phyloP scores from a whole-genome alignment of 1,284 basidiomycete species.

The Ceratobasidium papillatum region DNA sequence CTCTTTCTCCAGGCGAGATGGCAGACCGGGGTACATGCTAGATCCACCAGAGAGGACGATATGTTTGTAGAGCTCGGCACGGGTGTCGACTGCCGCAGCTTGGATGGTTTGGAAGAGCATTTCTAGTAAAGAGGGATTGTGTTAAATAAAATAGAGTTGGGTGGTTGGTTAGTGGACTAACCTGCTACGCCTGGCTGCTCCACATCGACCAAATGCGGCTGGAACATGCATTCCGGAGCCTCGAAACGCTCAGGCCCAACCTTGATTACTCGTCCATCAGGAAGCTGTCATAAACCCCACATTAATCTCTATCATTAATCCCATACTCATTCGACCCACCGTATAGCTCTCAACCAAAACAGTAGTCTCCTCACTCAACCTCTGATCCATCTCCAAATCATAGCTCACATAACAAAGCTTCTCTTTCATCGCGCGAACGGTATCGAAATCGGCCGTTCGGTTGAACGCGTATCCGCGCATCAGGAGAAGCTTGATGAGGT shows the following conservation, averaged over 20 bases:
- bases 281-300: constrained; percentile 65
- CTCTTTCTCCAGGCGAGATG: constrained; percentile 96
- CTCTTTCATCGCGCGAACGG: constrained; percentile 98
- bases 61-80: constrained; percentile 95
- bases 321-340: constrained; percentile 57
- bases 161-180: constrained; percentile 50
- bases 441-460: constrained; percentile 98
- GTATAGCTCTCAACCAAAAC: constrained; percentile 96
- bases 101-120: constrained; percentile 98
- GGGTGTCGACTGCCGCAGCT: constrained; percentile 87
- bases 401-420: constrained; percentile 98
- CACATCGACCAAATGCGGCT: constrained; percentile 96
- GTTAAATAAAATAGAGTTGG: constrained; percentile 7
- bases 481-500: constrained; percentile 96
- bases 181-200: constrained; percentile 97
- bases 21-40: constrained; percentile 98
- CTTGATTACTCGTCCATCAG: constrained; percentile 96
- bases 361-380: constrained; percentile 95
- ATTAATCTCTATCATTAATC: neutral
- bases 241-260: constrained; percentile 99
- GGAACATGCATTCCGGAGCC: constrained; percentile 99
- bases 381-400: constrained; percentile 94
- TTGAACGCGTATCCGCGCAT: constrained; percentile 99
- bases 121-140: constrained; percentile 60
- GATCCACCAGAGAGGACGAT: constrained; percentile 97